Conservation (phyloP, 345 rosid species). For the Eucalyptus tenuipes region DNA sequence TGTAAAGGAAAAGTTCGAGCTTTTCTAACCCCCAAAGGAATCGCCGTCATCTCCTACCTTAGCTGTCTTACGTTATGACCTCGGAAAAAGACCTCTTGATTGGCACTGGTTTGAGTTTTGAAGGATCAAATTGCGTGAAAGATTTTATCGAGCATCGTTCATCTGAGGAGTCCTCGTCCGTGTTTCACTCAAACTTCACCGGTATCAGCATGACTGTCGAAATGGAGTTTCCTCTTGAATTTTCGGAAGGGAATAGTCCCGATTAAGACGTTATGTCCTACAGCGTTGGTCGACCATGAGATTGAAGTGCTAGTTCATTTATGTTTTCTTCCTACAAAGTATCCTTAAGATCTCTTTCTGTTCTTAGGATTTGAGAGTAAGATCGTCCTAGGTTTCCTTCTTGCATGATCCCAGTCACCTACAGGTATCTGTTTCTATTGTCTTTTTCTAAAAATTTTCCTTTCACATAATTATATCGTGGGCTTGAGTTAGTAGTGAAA, state of each 20-base stretch:
- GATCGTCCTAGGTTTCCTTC: neutral
- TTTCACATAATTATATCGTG: neutral
- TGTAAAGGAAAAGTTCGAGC: neutral
- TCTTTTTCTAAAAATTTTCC: neutral
- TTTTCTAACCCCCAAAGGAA: neutral
- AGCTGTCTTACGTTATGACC: neutral
- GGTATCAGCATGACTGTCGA: neutral
- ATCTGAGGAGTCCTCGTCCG: neutral
- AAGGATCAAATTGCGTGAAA: neutral
- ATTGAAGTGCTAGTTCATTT: neutral
- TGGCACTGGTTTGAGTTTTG: neutral
- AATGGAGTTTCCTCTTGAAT: neutral
- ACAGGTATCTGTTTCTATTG: neutral
- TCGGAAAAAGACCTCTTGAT: neutral
- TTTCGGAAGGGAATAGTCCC: neutral
- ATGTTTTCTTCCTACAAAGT: neutral
- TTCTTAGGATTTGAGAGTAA: neutral
- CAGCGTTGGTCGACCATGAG: neutral
- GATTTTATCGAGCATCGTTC: neutral
- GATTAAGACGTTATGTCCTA: neutral
- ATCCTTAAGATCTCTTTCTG: neutral
- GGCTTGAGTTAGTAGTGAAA: neutral
- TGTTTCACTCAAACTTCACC: neutral
- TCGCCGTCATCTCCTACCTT: neutral
- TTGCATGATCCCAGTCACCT: neutral